Base-by-base conservation (phyloP, 2,329 filamentous ascomycete genomes). In the Colletotrichum graminicola region DNA sequence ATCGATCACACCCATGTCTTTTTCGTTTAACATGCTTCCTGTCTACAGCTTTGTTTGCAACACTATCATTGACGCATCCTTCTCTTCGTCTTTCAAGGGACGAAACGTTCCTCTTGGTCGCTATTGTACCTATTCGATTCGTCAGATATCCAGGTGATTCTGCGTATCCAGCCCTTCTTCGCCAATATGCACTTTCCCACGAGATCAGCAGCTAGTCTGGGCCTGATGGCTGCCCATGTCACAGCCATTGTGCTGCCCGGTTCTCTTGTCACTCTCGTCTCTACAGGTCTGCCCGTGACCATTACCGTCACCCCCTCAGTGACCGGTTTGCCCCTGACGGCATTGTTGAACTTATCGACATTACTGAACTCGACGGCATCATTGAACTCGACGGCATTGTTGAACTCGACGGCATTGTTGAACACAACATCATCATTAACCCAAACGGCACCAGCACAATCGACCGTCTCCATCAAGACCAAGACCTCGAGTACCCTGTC, bases 61-160 rank as follows among this genome's bases (percentile, higher is more conserved):
- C 49, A 55, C 61, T 45, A 41, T 63, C 61, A 4, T 55, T 63
- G 49, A 55, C 36, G 61, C 61, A 34, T 63, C 21, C 36, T 45
- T 43, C 41, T 29, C 18, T 57, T 41, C 36, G 8, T 21, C 5
- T n/a, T 18, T 43, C n/a, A 26, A 34, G 49, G 26, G 45, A 32
- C 11, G 32, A 45, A 32, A 23, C 34, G 18, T 62, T 14, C 16
- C 36, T 29, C 14, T 32, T 23, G 21, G 47, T 29, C 14, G 23
- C 18, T 47, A 23, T 23, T 64, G 16, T 18, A 23, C 6, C 62
- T 21, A 57, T 34, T 36, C 14, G 3, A 36, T 63, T 55, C 61
- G 11, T n/a, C 36, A 54, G 8, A 29, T 11, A 54, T 63, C 61
- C 49, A 26, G 16, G 61, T 32, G 32, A 34, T 32, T 47, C 39